Base-by-base conservation (phyloP, 2,329 filamentous ascomycete genomes). In the Colletotrichum sp. region DNA sequence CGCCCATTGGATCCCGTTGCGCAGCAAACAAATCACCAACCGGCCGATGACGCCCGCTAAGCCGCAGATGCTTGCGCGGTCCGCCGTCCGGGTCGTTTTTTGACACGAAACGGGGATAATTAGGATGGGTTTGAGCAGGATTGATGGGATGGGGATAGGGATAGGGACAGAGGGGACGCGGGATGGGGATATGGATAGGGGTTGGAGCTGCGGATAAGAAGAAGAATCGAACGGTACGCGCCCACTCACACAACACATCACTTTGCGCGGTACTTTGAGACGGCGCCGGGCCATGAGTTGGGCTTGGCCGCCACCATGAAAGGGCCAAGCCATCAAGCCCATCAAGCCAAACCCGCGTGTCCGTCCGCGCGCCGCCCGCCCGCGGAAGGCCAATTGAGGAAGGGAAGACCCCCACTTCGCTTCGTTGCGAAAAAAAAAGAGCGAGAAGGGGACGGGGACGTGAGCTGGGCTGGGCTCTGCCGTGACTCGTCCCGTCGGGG, bases 21-120 rank as follows among this genome's bases (percentile, higher is more conserved):
- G 66, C 48, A 32, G 66, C 52, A 36, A 15, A 70, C 32, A 30
- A 25, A 32, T 25, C n/a, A 16, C 28, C 56, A 48, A 58, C 32
- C 56, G 25, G 16, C 27, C 22, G 28, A 48, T 30, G 34, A 39
- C 55, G 68, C 28, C 61, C 72, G 71, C 61, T 66, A 71, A 43
- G 72, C 68, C 72, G 61, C 61, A 61, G 28, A 55, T 60, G 72
- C 61, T 71, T 62, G 68, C 52, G 61, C 61, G 36, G 72, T 70
- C 39, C 56, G 56, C 67, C 67, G 56, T 70, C n/a, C n/a, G 39
- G 27, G 56, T 69, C 66, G 32, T 48, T 61, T 64, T 52, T 65
- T 66, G 60, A 66, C 43, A 62, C 27, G 61, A 70, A 70, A 62
- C 34, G 67, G 36, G 67, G 43, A 48, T 48, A 48, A 48, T 48